Percentiles rank a stretch among this genome's conserved stretches.
phyloP scores from a whole-genome alignment of 2,329 filamentous ascomycete species.

The Ceratocystis alfenasii region DNA sequence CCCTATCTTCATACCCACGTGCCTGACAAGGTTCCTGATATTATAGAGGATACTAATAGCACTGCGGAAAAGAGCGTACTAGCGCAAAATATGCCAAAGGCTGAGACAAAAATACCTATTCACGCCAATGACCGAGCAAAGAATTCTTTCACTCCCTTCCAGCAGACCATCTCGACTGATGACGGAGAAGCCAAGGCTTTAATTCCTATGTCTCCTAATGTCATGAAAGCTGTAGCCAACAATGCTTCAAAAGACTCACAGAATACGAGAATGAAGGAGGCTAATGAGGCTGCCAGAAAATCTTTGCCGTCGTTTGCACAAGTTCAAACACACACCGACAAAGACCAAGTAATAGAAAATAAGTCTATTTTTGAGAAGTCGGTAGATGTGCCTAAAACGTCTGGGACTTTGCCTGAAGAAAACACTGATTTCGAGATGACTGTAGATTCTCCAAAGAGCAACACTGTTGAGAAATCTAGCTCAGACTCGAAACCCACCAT shows the following conservation, averaged over 20 bases:
- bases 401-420: not conserved
- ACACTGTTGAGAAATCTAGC: not conserved
- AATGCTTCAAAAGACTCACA: not conserved
- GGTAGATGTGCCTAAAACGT: not conserved
- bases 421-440: constrained; percentile 12
- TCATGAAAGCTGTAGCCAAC: no score
- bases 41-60: not conserved
- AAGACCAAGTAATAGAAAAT: not conserved
- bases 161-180: not conserved
- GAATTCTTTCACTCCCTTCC: not conserved
- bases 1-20: constrained; percentile 16
- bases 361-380: not conserved
- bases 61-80: not conserved
- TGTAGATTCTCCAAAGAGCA: not conserved
- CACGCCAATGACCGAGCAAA: not conserved
- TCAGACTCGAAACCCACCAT: not conserved
- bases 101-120: not conserved
- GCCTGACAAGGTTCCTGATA: not conserved
- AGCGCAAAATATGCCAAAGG: not conserved
- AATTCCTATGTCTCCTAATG: not conserved
- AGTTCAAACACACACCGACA: not conserved
- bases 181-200: not conserved
- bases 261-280: not conserved
- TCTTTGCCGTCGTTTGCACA: not conserved
- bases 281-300: not conserved